Base-by-base conservation (phyloP, 495 filamentous ascomycete species). In the Penicillium longicatenatum region DNA sequence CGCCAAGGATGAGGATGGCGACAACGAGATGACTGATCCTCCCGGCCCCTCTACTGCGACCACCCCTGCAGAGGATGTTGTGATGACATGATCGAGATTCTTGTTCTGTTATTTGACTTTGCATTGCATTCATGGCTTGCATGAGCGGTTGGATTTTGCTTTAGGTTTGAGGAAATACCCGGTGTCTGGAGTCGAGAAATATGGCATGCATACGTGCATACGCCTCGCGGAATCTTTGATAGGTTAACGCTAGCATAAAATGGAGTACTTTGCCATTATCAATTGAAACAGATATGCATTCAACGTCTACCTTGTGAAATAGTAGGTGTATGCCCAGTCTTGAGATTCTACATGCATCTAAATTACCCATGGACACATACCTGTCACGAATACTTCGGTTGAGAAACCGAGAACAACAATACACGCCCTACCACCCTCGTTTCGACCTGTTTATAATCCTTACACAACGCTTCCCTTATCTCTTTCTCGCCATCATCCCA, bases 361-460 rank as follows among this genome's bases (percentile, higher is more conserved):
- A 6, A 26, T 26, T 26, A 26, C 7, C 31, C 31, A 4, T 35
- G 31, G 12, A 12, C 12, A 14, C 12, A n/a, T n/a, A 12, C 12
- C n/a, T 9, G 0, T 44, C 6, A 19, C 14, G n/a, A 44, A 4
- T 17, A n/a, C 16, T 12, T 92, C 89, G 90, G 81, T 75, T 79
- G 78, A 79, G 80, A 81, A 81, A 50, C 56, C 31, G 30, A 35
- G 37, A 58, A 58, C 6, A 58, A 5, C 9, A 58, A 29, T 6
- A 58, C 43, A 42, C 30, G 24, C 14, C 56, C 56, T 9, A 53
- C 50, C 26, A 58, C 31, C 41, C 21, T 39, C 14, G 56, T 58
- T 30, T 53, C 31, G 16, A 58, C 56, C 20, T 30, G 17, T 20
- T 37, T 24, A 49, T 37, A 58, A 5, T 53, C 31, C 21, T 41